Evolutionary conservation across 1,284 basidiomycete genomes (phyloP).

Genomic region (Ustilago loliicola): DNA sequence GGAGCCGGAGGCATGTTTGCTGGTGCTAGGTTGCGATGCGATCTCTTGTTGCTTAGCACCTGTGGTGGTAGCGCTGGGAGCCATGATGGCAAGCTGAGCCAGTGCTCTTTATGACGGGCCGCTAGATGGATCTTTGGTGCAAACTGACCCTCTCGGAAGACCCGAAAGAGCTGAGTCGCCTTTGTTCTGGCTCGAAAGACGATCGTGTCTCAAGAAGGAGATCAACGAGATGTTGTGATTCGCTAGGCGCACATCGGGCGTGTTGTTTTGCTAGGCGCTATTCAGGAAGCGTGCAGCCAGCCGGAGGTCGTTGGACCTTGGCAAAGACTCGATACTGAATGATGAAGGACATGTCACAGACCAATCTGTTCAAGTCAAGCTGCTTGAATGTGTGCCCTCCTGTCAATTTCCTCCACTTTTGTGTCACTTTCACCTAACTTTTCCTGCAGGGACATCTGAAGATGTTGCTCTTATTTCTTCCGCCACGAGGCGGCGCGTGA

Average conservation of each 20-base stretch:
- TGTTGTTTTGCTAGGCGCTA: neutral
- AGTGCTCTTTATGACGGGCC: too few relatives aligned
- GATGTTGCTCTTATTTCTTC: constrained; percentile 4
- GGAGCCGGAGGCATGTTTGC: constrained; percentile 8
- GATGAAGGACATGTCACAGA: neutral
- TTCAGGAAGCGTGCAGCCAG: neutral
- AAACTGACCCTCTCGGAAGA: neutral
- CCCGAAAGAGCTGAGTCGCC: constrained; percentile 2
- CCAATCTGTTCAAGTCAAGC: neutral
- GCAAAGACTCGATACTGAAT: neutral
- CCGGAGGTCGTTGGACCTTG: neutral
- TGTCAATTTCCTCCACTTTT: constrained; percentile 23
- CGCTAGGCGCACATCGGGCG: neutral
- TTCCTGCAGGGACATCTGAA: constrained; percentile 4
- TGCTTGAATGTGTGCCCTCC: neutral
- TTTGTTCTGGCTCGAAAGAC: neutral
- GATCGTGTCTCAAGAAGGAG: neutral
- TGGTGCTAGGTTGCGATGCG: constrained; percentile 4
- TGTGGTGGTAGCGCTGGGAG: constrained; percentile 13
- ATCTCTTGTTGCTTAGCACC: neutral
- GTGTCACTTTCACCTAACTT: constrained; percentile 16
- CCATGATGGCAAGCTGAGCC: constrained; percentile 16
- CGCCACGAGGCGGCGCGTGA: neutral
- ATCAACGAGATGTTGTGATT: neutral
- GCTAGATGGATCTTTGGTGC: too few relatives aligned